These are phyloP conservation scores for Fusarium piperis DNA, from an alignment of 2,329 filamentous ascomycete genomes.

Conservation along the genomic window DNA sequence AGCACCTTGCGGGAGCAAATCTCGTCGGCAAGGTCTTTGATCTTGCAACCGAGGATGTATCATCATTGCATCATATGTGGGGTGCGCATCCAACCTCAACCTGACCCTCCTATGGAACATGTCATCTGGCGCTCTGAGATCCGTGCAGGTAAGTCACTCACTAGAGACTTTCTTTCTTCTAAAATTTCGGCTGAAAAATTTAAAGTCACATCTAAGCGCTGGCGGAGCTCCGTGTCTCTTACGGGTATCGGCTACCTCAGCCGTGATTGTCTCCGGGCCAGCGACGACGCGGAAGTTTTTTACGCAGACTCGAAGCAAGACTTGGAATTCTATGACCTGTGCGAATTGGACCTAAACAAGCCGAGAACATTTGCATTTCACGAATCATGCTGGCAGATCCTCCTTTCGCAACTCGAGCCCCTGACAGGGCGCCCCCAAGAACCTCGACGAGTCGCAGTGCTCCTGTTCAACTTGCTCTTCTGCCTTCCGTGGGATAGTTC, in stretches of 20 bases:
- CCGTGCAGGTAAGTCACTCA: background rate
- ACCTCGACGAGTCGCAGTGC: background rate
- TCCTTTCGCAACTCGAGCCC: background rate
- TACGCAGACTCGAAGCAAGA: background rate
- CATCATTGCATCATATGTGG: constrained; percentile 1
- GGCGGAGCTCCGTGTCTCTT: background rate
- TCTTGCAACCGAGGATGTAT: background rate
- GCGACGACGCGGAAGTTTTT: background rate
- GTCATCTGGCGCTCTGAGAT: constrained; percentile 1
- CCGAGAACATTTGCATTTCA: constrained; percentile 5
- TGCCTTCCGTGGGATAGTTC: background rate
- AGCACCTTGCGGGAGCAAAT: too few species aligned
- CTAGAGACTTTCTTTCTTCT: too few species aligned
- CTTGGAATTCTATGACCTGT: background rate
- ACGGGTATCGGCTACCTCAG: background rate
- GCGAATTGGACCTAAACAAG: fast-evolving
- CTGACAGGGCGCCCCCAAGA: background rate
- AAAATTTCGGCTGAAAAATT: background rate
- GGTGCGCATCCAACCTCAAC: background rate
- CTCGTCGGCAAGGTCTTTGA: background rate
- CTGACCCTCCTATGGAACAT: background rate
- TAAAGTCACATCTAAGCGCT: background rate
- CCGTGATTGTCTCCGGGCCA: background rate
- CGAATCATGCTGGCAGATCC: constrained; percentile 5
- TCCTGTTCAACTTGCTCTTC: background rate